Base-by-base conservation (phyloP, 257 asterid genomes). In the Solanum chiquidenum region DNA sequence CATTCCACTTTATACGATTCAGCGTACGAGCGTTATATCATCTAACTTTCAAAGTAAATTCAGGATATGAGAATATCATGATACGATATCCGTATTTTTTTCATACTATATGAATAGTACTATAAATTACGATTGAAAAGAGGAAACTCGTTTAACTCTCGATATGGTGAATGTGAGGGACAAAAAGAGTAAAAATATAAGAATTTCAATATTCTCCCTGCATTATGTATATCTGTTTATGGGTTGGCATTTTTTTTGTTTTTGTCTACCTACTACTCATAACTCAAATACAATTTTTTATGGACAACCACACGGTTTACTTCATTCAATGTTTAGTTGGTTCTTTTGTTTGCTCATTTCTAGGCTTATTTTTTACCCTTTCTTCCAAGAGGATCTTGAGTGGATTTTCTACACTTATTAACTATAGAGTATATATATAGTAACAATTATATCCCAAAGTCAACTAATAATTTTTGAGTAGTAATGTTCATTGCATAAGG, bases 291-390 rank as follows among this genome's bases (percentile, higher is more conserved):
- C 85, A 82, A 29, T 31, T 82, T 80, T 46, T 40, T 80, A 52
- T 80, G 16, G 69, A 80, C 42, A 80, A 29, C 85, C 20, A 69
- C 23, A 33, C 44, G 38, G 27, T 49, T 55, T 49, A 62, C 85
- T 49, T 49, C 85, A 55, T 83, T 58, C 85, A 38, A 75, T 76
- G 44, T 4, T 33, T 58, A 83, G 79, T 76, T 60, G 86, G 13
- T 11, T 69, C 11, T 77, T 29, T 60, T 40, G 82, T 77, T 87
- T 77, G 79, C 75, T 86, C 83, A 84, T 84, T 91, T 90, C 83
- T 87, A 88, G 90, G 86, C 73, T 74, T 64, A 35, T 35, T 31
- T 64, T 52, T 31, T 12, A 75, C 34, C 46, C 86, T 64, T 79
- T 58, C 49, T 35, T 34, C 89, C 34, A 71, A 83, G 25, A 11